These are phyloP conservation scores for Dinochytrium kinnereticum DNA, from an alignment of 371 early-diverging fungal genomes.

Conservation along the genomic window DNA sequence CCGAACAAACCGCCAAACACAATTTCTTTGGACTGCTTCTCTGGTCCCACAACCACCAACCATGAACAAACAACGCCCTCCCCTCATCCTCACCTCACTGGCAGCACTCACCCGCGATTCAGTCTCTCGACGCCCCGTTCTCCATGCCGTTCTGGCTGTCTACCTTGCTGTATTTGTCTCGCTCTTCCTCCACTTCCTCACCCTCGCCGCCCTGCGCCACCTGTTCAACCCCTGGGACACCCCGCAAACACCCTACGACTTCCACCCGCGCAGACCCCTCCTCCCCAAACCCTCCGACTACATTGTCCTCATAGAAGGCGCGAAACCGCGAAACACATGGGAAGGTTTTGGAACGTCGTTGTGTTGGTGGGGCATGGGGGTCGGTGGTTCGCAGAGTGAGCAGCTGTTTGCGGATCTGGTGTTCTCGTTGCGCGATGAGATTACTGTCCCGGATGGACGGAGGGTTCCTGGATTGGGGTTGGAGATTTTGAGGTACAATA, in stretches of 20 bases:
- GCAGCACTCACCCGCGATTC: no score
- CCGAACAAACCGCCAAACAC: no score
- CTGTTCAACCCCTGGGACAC: constrained; percentile 3
- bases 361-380: constrained; percentile 26
- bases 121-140: neutral
- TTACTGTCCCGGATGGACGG: constrained; percentile 4
- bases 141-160: neutral
- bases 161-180: neutral
- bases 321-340: neutral
- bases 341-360: constrained; percentile 35
- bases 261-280: neutral
- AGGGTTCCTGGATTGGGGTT: constrained; percentile 25
- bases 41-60: no score
- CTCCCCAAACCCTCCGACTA: neutral
- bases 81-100: no score
- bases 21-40: no score
- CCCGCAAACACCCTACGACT: neutral
- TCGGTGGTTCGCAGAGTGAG: constrained; percentile 20
- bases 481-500: constrained; percentile 34
- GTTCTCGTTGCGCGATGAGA: constrained; percentile 16
- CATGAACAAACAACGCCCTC: no score
- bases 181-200: neutral
- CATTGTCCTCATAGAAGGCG: neutral
- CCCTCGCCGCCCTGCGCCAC: neutral
- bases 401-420: constrained; percentile 26